phyloP scores from a whole-genome alignment of 2,329 filamentous ascomycete genomes.

The Botrytis hyacinthi region DNA sequence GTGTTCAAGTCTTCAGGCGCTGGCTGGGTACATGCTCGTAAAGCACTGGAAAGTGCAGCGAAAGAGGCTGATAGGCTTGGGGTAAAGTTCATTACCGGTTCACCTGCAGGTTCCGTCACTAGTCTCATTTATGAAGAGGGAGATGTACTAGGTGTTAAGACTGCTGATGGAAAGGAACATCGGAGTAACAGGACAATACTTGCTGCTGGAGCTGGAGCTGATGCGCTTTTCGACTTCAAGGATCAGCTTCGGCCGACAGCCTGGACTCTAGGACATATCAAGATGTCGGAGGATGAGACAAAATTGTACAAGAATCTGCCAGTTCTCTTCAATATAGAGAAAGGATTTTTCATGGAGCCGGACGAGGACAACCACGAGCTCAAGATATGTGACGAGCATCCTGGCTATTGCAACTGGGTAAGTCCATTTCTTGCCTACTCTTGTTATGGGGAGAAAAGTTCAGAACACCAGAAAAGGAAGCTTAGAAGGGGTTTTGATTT shows the following conservation, averaged over 20 bases:
- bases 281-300: conserved; percentile 47
- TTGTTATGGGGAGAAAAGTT: neutral
- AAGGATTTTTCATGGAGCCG: conserved; percentile 51
- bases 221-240: conserved; percentile 49
- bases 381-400: conserved; percentile 56
- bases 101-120: conserved; percentile 40
- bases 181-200: conserved; percentile 47
- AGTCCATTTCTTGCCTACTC: conserved; percentile 9
- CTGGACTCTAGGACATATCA: conserved; percentile 53
- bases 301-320: conserved; percentile 48
- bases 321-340: conserved; percentile 49
- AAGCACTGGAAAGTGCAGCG: conserved; percentile 47
- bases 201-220: conserved; percentile 49
- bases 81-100: conserved; percentile 47
- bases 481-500: neutral
- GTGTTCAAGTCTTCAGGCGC: conserved; percentile 46
- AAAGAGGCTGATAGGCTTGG: conserved; percentile 47
- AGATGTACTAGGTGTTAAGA: conserved; percentile 45
- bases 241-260: conserved; percentile 53
- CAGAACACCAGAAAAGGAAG: neutral
- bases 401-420: conserved; percentile 53
- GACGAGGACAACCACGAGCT: conserved; percentile 47
- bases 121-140: conserved; percentile 42
- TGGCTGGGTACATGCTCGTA: conserved; percentile 54
- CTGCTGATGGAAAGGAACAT: conserved; percentile 44